Conservation (phyloP, 169 alveolate genomes). For the Babesia microti region DNA sequence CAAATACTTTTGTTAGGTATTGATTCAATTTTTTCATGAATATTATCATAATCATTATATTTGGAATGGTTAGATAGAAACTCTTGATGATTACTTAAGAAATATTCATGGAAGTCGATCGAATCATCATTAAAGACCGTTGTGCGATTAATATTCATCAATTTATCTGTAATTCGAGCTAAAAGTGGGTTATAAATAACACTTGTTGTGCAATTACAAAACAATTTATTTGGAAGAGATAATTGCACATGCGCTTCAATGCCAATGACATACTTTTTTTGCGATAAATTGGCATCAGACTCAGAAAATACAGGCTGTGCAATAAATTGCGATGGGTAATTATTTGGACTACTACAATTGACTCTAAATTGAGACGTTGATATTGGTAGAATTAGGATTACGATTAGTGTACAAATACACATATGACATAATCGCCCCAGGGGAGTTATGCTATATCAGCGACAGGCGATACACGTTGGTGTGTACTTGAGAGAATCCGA, state of each 20-base stretch:
- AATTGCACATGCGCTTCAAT: constrained; percentile 58
- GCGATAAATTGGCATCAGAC: no score
- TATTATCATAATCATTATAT: background rate
- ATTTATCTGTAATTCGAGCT: constrained; percentile 3
- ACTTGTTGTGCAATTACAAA: constrained; percentile 47
- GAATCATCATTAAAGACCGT: constrained; percentile 1
- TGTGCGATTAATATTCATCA: constrained; percentile 7
- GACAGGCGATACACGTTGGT: constrained; percentile 41
- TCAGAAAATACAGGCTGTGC: no score
- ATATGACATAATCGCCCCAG: no score
- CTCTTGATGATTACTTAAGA: background rate
- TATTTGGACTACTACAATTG: constrained; percentile 51
- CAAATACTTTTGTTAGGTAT: constrained; percentile 45
- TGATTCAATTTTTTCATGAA: background rate
- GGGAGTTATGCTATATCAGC: no score
- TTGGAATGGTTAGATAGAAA: background rate
- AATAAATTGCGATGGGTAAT: no score
- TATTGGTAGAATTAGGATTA: no score
- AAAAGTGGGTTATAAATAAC: constrained; percentile 9
- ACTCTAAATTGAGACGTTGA: constrained; percentile 35
- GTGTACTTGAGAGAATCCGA: constrained; percentile 40
- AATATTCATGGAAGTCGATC: constrained; percentile 3
- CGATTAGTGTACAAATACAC: no score
- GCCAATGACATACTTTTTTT: constrained; percentile 46
- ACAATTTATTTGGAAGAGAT: constrained; percentile 46